These are phyloP conservation scores for Microdochium paspali DNA, from an alignment of 2,329 filamentous ascomycete genomes.

Conservation along the genomic window DNA sequence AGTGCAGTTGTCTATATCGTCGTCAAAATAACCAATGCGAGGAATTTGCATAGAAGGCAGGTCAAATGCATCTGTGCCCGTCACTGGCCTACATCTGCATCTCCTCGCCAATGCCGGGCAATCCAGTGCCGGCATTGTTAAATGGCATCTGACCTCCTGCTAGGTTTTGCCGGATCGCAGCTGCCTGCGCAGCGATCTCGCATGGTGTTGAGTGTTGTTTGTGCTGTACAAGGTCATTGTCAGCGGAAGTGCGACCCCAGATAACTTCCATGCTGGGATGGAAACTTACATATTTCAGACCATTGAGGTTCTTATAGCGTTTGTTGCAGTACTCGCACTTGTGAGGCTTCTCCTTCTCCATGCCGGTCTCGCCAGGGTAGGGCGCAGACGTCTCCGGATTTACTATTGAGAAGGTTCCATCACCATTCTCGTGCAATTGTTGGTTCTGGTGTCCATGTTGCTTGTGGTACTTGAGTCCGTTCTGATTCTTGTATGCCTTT, in stretches of 20 bases:
- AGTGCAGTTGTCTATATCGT: constrained; percentile 5
- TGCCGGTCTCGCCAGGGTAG: constrained; percentile 93
- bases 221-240: constrained; percentile 39
- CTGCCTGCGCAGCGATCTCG: constrained; percentile 65
- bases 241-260: constrained; percentile 13
- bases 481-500: constrained; percentile 99
- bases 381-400: constrained; percentile 91
- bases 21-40: neutral
- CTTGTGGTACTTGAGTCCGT: constrained; percentile 82
- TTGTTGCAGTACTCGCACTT: constrained; percentile 96
- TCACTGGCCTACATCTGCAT: constrained; percentile 27
- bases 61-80: neutral
- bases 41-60: neutral
- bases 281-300: constrained; percentile 76
- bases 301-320: constrained; percentile 98
- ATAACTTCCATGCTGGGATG: neutral
- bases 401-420: constrained; percentile 96
- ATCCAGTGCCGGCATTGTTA: constrained; percentile 23
- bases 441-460: constrained; percentile 93
- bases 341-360: constrained; percentile 99
- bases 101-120: constrained; percentile 46
- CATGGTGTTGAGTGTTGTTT: constrained; percentile 81
- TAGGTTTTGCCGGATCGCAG: constrained; percentile 27
- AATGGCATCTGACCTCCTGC: constrained; percentile 19
- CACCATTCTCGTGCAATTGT: constrained; percentile 90